These are phyloP conservation scores for Dichotomopilus funicola DNA, from an alignment of 2,329 filamentous ascomycete species.

Conservation along the genomic window DNA sequence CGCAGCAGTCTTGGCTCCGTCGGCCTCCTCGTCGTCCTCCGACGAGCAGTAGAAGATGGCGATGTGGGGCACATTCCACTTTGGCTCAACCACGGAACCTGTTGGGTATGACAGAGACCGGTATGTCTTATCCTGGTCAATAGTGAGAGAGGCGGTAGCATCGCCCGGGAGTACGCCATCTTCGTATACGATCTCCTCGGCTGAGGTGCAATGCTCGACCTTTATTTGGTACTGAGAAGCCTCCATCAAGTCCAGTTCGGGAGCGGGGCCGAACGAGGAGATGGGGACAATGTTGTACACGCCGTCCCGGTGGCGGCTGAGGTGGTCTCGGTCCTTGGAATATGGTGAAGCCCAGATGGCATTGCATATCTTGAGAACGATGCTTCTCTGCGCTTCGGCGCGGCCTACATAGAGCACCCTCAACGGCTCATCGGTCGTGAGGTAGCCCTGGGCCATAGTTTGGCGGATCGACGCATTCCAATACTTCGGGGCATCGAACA, in stretches of 20 bases:
- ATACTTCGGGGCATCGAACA: conserved; percentile 30
- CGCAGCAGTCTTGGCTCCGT: conserved; percentile 35
- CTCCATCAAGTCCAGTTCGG: conserved; percentile 47
- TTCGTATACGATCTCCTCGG: conserved; percentile 28
- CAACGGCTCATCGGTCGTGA: conserved; percentile 40
- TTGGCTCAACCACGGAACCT: conserved; percentile 35
- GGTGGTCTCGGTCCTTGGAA: conserved; percentile 27
- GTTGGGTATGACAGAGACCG: conserved; percentile 32
- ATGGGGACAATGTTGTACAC: conserved; percentile 47
- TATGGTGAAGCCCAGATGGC: conserved; percentile 38
- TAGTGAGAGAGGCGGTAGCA: conserved; percentile 33
- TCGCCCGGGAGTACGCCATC: conserved; percentile 23
- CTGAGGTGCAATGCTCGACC: conserved; percentile 42
- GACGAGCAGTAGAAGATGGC: conserved; percentile 44
- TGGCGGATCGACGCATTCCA: conserved; percentile 40
- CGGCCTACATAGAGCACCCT: conserved; percentile 45
- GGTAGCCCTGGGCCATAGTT: conserved; percentile 41
- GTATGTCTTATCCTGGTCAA: conserved; percentile 35
- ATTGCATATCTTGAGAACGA: conserved; percentile 42
- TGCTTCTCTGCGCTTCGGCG: conserved; percentile 33
- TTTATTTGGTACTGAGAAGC: conserved; percentile 46
- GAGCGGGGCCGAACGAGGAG: conserved; percentile 41
- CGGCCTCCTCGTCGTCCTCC: conserved; percentile 34
- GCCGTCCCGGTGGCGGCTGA: conserved; percentile 33
- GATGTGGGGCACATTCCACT: conserved; percentile 43